Base-by-base conservation (phyloP, 805 yeast genomes). In the Yamadazyma olivae region DNA sequence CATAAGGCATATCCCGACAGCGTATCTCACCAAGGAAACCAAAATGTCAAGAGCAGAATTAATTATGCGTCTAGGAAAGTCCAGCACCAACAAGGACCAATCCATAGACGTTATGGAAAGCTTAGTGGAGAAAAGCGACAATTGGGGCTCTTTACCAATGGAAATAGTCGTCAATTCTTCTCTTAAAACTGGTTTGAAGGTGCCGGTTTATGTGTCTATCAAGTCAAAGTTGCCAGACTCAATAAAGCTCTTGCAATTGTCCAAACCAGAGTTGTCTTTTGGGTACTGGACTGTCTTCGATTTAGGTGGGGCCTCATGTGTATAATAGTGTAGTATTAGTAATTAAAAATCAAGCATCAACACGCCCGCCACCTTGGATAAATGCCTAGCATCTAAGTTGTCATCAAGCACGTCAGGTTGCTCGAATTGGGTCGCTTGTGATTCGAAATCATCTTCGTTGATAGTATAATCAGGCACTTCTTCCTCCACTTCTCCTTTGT, bases 291-390 rank as follows among this genome's bases (percentile, higher is more conserved):
- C 31, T 9, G 35, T 50, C 7, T 20, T 49, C 2, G 40, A 45
- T 13, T 20, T 20, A 10, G 23, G 23, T 7, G 23, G 9, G 23
- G 23, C 10, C 10, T 20, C 23, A 7, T 20, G 23, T 20, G 10
- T 20, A 7, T 20, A 20, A 20, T 20, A 7, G 10, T 20, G 23
- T 20, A 7, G 23, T 20, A 20, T 20, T 20, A 10, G 23, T 20
- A 16, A 26, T 21, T 14, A 35, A 30, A 79, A 79, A 47, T 79
- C 85, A 44, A 79, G 46, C 14, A 77, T 67, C 24, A 79, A 56
- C 23, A 78, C 55, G 1, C 85, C 85, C 3, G 81, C 75, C 15
- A 79, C 59, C 16, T 71, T 73, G 15, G 72, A 69, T 32, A 79
- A 49, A 54, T 79, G 81, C 27, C 75, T 64, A 3, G 77, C 64